These are phyloP conservation scores for Alternaria dauci DNA, from an alignment of 2,329 filamentous ascomycete genomes.

Conservation along the genomic window DNA sequence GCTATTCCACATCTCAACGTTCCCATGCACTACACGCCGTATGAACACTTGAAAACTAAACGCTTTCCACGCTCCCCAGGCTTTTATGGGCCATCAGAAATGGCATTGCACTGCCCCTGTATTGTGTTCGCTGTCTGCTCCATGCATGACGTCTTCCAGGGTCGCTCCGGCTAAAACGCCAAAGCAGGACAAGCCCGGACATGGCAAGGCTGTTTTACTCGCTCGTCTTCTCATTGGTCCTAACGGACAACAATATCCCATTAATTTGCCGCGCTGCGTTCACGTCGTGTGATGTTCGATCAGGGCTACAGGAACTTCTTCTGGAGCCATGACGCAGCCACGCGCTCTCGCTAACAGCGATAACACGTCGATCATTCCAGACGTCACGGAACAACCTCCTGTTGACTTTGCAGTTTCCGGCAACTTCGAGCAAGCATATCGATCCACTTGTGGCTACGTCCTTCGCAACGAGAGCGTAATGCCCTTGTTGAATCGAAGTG, in stretches of 20 bases:
- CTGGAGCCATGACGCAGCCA: conserved; percentile 19
- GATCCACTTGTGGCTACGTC: neutral
- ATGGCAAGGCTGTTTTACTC: conserved; percentile 13
- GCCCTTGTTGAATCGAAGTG: neutral
- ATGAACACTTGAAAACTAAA: neutral
- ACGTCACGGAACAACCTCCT: conserved; percentile 1
- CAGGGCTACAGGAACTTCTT: conserved; percentile 15
- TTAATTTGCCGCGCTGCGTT: conserved; percentile 31
- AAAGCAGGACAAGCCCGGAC: conserved; percentile 15
- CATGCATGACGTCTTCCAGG: conserved; percentile 7
- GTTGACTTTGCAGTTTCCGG: neutral
- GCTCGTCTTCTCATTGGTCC: conserved; percentile 24
- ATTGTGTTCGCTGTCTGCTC: neutral
- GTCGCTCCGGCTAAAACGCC: conserved; percentile 34
- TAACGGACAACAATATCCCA: conserved; percentile 13
- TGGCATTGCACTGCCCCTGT: neutral
- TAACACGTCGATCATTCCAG: conserved; percentile 29
- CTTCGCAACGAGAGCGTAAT: neutral
- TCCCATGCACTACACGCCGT: neutral
- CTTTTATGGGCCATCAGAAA: neutral
- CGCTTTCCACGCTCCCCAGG: neutral
- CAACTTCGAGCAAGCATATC: neutral
- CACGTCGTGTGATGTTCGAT: conserved; percentile 2
- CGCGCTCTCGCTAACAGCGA: conserved; percentile 28
- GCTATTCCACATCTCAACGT: neutral